A percentile compares a stretch with the other conserved stretches of the same genome.
phyloP scores from a whole-genome alignment of 192 early-diverging fungal species.

The Backusella sp. region DNA sequence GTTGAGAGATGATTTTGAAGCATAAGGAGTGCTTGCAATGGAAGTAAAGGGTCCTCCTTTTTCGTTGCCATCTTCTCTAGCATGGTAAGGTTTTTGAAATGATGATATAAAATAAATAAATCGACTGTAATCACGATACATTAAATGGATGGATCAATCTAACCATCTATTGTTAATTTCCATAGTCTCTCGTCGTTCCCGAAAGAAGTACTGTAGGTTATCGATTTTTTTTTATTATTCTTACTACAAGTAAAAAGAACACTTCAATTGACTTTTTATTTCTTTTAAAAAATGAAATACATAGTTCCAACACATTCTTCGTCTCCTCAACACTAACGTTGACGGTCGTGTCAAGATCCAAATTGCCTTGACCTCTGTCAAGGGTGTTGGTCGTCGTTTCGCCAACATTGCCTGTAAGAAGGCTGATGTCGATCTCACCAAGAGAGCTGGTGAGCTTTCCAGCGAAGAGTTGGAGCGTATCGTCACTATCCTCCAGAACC shows the following conservation, averaged over 20 bases:
- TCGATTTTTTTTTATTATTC: neutral
- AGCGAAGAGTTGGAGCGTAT: conserved; percentile 95
- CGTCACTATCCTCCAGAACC: conserved; percentile 99
- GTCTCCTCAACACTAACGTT: conserved; percentile 74
- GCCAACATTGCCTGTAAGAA: conserved; percentile 98
- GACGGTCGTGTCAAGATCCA: conserved; percentile 93
- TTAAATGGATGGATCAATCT: neutral
- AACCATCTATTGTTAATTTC: neutral
- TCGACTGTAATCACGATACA: neutral
- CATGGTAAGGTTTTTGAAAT: conserved; percentile 1
- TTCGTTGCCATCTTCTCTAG: conserved; percentile 7
- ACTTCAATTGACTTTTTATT: neutral
- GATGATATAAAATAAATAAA: neutral
- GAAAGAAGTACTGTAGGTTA: conserved; percentile 60
- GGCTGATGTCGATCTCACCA: conserved; percentile 94
- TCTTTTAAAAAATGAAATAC: neutral
- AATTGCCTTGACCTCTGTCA: conserved; percentile 95
- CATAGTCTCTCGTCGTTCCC: conserved; percentile 84
- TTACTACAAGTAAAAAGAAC: neutral
- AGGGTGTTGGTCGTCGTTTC: conserved; percentile 98
- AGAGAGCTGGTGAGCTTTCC: conserved; percentile 57
- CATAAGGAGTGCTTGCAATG: conserved; percentile 3
- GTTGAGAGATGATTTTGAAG: neutral
- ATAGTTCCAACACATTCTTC: conserved; percentile 95
- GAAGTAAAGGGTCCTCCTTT: conserved; percentile 3